These are phyloP conservation scores for Mycena citricolor DNA, from an alignment of 1,284 basidiomycete genomes.

Conservation along the genomic window DNA sequence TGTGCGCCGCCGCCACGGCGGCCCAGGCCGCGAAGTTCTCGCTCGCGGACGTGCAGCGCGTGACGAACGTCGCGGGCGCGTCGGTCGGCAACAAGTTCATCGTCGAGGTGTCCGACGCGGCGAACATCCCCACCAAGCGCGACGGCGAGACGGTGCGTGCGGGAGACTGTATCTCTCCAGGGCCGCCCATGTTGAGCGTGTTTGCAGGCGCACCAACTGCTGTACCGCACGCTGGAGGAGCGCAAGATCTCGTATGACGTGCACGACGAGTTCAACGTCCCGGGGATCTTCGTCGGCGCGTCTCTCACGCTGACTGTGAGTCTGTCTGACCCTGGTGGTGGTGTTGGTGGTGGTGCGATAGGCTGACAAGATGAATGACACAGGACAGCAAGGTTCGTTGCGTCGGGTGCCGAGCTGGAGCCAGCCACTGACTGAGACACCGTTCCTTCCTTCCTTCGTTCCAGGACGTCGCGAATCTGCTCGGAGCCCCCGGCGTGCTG, in stretches of 20 bases:
- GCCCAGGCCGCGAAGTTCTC: slow-evolving; percentile 23
- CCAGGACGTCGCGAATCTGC: slow-evolving; percentile 36
- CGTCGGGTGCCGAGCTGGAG: too few relatives aligned
- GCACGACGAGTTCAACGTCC: slow-evolving; percentile 38
- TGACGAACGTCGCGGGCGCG: slow-evolving; percentile 34
- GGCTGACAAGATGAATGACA: too few relatives aligned
- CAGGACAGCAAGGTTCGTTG: too few relatives aligned
- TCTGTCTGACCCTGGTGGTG: background rate
- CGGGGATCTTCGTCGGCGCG: slow-evolving; percentile 42
- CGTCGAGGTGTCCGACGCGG: slow-evolving; percentile 44
- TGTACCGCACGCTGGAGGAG: slow-evolving; percentile 36
- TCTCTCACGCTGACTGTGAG: slow-evolving; percentile 36
- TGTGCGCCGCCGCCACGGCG: slow-evolving; percentile 16
- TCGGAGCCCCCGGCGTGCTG: slow-evolving; percentile 36
- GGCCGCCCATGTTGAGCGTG: slow-evolving; percentile 1
- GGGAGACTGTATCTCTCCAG: too few relatives aligned
- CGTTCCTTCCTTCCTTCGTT: slow-evolving; percentile 4
- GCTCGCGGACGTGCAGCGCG: slow-evolving; percentile 36
- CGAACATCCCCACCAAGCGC: slow-evolving; percentile 40
- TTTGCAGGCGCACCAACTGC: slow-evolving; percentile 33
- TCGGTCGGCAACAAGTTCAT: slow-evolving; percentile 51
- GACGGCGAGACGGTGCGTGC: slow-evolving; percentile 27
- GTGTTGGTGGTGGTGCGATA: slow-evolving; percentile 7
- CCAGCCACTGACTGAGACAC: too few relatives aligned
- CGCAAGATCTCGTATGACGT: slow-evolving; percentile 37